Percentiles rank a stretch among this genome's conserved stretches.
Evolutionary conservation across 164 flowering plant species (phyloP).

Genomic region (Magnolia sinica): DNA sequence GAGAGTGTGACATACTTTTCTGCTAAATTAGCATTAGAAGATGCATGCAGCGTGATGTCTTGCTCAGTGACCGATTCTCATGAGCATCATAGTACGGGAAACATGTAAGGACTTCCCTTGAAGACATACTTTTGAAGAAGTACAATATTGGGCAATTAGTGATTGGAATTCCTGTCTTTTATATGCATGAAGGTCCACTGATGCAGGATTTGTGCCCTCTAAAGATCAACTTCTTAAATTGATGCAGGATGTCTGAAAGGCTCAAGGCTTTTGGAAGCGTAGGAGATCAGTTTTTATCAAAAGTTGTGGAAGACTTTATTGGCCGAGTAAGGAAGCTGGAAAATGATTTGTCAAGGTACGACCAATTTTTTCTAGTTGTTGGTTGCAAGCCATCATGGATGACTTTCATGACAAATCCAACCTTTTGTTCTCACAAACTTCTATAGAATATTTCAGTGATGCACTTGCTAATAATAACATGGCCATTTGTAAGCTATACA

Average conservation of each 20-base stretch:
- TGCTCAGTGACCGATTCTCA: slow-evolving; percentile 23
- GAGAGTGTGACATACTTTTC: slow-evolving; percentile 45
- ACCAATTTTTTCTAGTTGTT: neutral
- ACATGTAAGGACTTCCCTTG: slow-evolving; percentile 40
- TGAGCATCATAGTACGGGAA: slow-evolving; percentile 14
- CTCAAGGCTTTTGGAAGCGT: slow-evolving; percentile 27
- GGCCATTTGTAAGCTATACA: no score
- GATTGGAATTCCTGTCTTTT: neutral
- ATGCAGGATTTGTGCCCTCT: neutral
- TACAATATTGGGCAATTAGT: neutral
- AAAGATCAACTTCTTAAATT: neutral
- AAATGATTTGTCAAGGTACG: slow-evolving; percentile 55
- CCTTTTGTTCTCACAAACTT: neutral
- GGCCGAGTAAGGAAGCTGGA: slow-evolving; percentile 54
- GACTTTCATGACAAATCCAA: neutral
- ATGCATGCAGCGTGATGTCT: slow-evolving; percentile 61
- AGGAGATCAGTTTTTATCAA: slow-evolving; percentile 31
- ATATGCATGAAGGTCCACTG: neutral
- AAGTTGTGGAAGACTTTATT: slow-evolving; percentile 48
- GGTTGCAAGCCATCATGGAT: neutral
- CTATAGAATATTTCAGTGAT: neutral
- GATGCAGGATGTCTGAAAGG: slow-evolving; percentile 43
- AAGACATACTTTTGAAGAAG: neutral
- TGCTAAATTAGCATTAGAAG: slow-evolving; percentile 60
- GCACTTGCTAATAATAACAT: no score